A percentile compares a stretch with the other conserved stretches of the same genome.
Conservation (phyloP, 805 yeast species). For the Kuraishia capsulata region DNA sequence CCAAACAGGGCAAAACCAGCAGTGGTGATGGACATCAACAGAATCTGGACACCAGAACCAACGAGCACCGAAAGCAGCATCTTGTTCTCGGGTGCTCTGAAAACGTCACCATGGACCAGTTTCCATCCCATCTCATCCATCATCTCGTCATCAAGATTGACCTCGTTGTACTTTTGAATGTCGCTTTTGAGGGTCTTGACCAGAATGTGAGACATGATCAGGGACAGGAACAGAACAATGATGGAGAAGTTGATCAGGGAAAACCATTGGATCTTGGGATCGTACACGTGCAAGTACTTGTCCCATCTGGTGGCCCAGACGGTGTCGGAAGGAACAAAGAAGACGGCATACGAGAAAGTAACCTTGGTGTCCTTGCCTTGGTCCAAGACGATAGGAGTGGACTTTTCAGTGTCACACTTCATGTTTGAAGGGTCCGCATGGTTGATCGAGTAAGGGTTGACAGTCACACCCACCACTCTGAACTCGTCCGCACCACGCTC, state of each 20-base stretch:
- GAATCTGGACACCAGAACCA: conserved; percentile 83
- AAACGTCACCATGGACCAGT: conserved; percentile 61
- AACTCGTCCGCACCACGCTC: conserved; percentile 52
- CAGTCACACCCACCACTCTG: conserved; percentile 88
- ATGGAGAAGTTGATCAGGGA: conserved; percentile 81
- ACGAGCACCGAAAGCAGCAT: conserved; percentile 68
- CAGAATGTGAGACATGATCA: conserved; percentile 71
- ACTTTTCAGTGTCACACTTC: conserved; percentile 13
- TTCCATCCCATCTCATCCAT: conserved; percentile 98
- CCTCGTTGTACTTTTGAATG: conserved; percentile 79
- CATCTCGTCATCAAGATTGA: conserved; percentile 78
- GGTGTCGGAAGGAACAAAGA: conserved; percentile 58
- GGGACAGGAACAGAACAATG: conserved; percentile 67
- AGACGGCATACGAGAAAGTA: conserved; percentile 78
- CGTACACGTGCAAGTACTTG: conserved; percentile 83
- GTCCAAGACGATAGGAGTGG: conserved; percentile 36
- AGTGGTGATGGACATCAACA: conserved; percentile 66
- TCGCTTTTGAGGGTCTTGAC: conserved; percentile 76
- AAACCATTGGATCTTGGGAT: conserved; percentile 94
- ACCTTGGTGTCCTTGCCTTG: conserved; percentile 48
- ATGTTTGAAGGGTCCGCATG: conserved; percentile 9
- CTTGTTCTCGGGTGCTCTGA: conserved; percentile 4
- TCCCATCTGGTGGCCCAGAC: conserved; percentile 99
- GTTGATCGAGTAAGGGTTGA: conserved; percentile 51
- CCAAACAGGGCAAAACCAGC: conserved; percentile 82